Evolutionary conservation across 2,329 filamentous ascomycete genomes (phyloP).

Genomic region (Rhynchosporium agropyri): DNA sequence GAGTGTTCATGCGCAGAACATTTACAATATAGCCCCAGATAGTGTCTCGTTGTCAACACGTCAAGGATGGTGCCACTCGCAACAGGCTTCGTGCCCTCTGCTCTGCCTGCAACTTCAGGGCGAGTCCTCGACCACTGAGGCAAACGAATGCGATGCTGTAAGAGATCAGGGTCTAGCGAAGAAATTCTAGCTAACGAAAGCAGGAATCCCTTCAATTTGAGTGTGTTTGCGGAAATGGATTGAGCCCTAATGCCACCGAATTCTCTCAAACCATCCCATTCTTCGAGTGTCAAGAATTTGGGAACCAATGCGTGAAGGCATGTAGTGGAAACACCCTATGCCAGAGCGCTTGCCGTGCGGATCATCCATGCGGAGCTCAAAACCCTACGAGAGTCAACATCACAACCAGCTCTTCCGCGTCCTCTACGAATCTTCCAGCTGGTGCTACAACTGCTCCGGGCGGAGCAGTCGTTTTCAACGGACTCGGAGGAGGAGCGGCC

Average conservation of each 20-base stretch:
- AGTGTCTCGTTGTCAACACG: slow-evolving; percentile 54
- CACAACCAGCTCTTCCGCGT: slow-evolving; percentile 44
- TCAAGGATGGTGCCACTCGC: slow-evolving; percentile 63
- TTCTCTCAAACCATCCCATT: slow-evolving; percentile 79
- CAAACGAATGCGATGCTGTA: slow-evolving; percentile 71
- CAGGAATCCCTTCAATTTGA: slow-evolving; percentile 65
- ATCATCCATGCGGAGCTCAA: slow-evolving; percentile 74
- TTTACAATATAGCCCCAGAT: slow-evolving; percentile 64
- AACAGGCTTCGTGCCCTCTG: slow-evolving; percentile 66
- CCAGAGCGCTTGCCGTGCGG: slow-evolving; percentile 59
- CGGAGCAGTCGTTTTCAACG: slow-evolving; percentile 46
- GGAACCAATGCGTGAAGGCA: slow-evolving; percentile 63
- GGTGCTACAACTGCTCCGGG: slow-evolving; percentile 40
- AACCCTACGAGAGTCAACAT: slow-evolving; percentile 63
- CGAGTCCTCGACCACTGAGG: slow-evolving; percentile 46
- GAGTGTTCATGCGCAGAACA: slow-evolving; percentile 50
- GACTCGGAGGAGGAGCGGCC: slow-evolving; percentile 46
- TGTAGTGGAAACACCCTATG: slow-evolving; percentile 64
- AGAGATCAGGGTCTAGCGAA: slow-evolving; percentile 33
- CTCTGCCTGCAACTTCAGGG: slow-evolving; percentile 68
- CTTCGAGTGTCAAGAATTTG: slow-evolving; percentile 74
- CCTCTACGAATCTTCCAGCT: slow-evolving; percentile 46
- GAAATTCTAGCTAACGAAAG: neutral
- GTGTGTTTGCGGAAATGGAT: slow-evolving; percentile 70
- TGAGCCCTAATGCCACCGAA: slow-evolving; percentile 71